Conservation (phyloP, 352 stramenopile species). For the Pythium oligandrum region DNA sequence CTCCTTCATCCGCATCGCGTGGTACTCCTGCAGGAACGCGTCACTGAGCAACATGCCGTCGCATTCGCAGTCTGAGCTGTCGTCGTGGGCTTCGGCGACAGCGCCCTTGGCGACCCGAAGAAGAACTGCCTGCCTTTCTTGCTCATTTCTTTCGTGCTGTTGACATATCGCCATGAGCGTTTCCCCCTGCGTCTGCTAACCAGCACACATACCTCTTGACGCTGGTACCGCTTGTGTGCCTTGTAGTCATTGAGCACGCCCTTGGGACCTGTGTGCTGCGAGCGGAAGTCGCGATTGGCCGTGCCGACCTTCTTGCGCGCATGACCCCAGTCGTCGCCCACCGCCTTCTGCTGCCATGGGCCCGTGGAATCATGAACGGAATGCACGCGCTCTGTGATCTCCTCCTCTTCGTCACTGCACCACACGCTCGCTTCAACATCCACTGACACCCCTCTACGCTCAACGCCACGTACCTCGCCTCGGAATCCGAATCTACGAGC, state of each 20-base stretch:
- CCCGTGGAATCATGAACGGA: constrained; percentile 68
- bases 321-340: constrained; percentile 48
- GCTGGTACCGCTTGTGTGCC: constrained; percentile 57
- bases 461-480: constrained; percentile 39
- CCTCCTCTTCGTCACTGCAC: constrained; percentile 42
- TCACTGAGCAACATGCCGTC: constrained; percentile 48
- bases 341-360: constrained; percentile 54
- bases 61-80: not conserved
- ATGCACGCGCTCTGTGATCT: constrained; percentile 50
- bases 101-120: constrained; percentile 60
- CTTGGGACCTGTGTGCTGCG: constrained; percentile 72
- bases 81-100: constrained; percentile 6
- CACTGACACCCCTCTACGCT: too few species aligned
- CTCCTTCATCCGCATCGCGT: constrained; percentile 54
- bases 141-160: constrained; percentile 38
- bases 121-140: constrained; percentile 45
- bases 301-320: constrained; percentile 19
- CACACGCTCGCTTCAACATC: constrained; percentile 4
- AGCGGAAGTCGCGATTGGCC: constrained; percentile 45
- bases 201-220: constrained; percentile 33
- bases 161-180: too few species aligned
- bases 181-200: too few species aligned
- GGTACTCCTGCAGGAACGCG: constrained; percentile 56
- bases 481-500: constrained; percentile 63
- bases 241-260: constrained; percentile 83